Percentiles rank a stretch among this genome's conserved stretches.
Evolutionary conservation across 1,284 basidiomycete species (phyloP).

Genomic region (Cryptococcus hybrid): DNA sequence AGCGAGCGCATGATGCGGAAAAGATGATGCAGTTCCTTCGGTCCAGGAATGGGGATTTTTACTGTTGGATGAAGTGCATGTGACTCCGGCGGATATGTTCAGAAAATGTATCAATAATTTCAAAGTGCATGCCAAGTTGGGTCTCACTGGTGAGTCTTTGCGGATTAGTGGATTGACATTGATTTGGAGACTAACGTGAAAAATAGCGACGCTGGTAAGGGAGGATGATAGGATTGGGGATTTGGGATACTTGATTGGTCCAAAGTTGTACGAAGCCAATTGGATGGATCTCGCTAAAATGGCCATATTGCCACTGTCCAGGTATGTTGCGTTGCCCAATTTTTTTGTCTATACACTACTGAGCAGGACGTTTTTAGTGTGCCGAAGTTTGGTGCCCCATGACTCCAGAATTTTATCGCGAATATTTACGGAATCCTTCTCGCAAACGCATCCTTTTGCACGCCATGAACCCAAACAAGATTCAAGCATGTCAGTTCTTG

Average conservation of each 20-base stretch:
- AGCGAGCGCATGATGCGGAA: constrained; percentile 92
- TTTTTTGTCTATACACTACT: not conserved
- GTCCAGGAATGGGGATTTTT: constrained; percentile 96
- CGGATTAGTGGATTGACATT: not conserved
- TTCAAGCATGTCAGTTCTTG: constrained; percentile 97
- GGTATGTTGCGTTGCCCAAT: constrained; percentile 53
- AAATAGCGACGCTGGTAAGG: constrained; percentile 85
- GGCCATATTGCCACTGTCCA: constrained; percentile 99
- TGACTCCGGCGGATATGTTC: constrained; percentile 97
- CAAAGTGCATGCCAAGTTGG: constrained; percentile 95
- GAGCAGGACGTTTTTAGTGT: constrained; percentile 59
- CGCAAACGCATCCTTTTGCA: constrained; percentile 95
- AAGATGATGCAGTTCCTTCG: constrained; percentile 99
- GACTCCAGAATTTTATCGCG: constrained; percentile 99
- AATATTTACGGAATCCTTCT: constrained; percentile 76
- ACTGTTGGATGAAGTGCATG: constrained; percentile 92
- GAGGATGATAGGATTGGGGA: constrained; percentile 99
- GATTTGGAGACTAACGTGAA: not conserved
- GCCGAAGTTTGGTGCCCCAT: constrained; percentile 99
- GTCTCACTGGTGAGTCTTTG: constrained; percentile 69
- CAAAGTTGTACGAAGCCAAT: constrained; percentile 99
- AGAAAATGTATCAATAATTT: constrained; percentile 92
- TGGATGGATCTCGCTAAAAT: constrained; percentile 99
- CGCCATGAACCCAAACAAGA: constrained; percentile 99
- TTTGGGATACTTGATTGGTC: constrained; percentile 98